A percentile compares a stretch with the other conserved stretches of the same genome.
phyloP scores from a whole-genome alignment of 257 asterid genomes.

The Solanum phureja region DNA sequence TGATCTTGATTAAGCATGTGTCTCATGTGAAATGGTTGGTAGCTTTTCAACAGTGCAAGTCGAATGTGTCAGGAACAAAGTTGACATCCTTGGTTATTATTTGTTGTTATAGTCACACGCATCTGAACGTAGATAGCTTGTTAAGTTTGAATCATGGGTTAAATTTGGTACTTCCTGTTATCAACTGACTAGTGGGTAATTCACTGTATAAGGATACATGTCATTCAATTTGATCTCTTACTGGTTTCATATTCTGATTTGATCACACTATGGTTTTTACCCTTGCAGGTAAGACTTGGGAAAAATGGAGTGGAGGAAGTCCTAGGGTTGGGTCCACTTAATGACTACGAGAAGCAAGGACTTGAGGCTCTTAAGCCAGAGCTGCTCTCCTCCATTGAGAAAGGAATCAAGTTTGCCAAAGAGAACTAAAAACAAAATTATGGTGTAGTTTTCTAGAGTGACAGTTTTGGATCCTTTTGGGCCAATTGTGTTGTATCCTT shows the following conservation, averaged over 20 bases:
- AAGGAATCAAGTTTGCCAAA: constrained; percentile 55
- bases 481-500: background rate
- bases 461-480: constrained; percentile 14
- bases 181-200: too few relatives aligned
- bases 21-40: too few relatives aligned
- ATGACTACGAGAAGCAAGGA: constrained; percentile 64
- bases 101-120: too few relatives aligned
- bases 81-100: too few relatives aligned
- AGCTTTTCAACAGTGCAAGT: background rate
- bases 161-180: too few relatives aligned
- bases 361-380: constrained; percentile 63
- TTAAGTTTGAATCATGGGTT: too few relatives aligned
- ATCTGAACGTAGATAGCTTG: too few relatives aligned
- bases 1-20: too few relatives aligned
- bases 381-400: constrained; percentile 57
- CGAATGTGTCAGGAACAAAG: background rate
- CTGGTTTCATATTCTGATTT: background rate
- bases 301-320: constrained; percentile 79
- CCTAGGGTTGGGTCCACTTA: constrained; percentile 48
- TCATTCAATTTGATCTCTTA: background rate
- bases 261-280: background rate
- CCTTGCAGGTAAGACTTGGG: constrained; percentile 61
- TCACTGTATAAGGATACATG: background rate
- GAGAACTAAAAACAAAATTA: constrained; percentile 11
- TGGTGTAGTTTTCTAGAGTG: background rate